Evolutionary conservation across 257 asterid species (phyloP).

Genomic region (Eucommia ulmoides): DNA sequence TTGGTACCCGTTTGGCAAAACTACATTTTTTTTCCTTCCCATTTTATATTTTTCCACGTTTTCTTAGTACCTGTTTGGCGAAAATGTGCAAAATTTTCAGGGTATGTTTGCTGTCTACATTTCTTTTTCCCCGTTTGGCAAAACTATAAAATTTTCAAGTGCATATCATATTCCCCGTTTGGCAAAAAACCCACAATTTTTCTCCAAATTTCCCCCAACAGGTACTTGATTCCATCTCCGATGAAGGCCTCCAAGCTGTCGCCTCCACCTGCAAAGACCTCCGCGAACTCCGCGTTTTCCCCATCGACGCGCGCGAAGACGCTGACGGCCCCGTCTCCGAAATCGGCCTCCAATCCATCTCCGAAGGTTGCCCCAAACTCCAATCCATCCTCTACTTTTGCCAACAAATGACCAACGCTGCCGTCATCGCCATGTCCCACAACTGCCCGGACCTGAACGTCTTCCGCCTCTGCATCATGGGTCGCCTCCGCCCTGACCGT

Average conservation of each 20-base stretch:
- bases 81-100: too few relatives aligned
- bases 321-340: slow-evolving; percentile 39
- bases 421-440: slow-evolving; percentile 39
- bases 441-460: slow-evolving; percentile 39
- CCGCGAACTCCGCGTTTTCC: slow-evolving; percentile 45
- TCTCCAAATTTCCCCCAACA: slow-evolving; percentile 3
- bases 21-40: too few relatives aligned
- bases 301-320: slow-evolving; percentile 30
- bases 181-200: background rate
- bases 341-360: slow-evolving; percentile 37
- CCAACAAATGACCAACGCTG: slow-evolving; percentile 45
- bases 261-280: slow-evolving; percentile 43
- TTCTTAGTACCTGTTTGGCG: too few relatives aligned
- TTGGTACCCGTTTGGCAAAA: too few relatives aligned
- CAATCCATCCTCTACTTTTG: slow-evolving; percentile 38
- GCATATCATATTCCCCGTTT: too few relatives aligned
- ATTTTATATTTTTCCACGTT: too few relatives aligned
- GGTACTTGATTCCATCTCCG: slow-evolving; percentile 40
- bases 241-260: slow-evolving; percentile 50
- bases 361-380: slow-evolving; percentile 48
- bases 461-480: slow-evolving; percentile 49
- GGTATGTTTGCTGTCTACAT: too few relatives aligned
- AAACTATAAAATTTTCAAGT: too few relatives aligned
- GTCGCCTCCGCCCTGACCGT: slow-evolving; percentile 32
- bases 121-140: too few relatives aligned